Percentiles rank a stretch among this genome's conserved stretches.
phyloP scores from a whole-genome alignment of 2,329 filamentous ascomycete species.

The Penicillium sp. region DNA sequence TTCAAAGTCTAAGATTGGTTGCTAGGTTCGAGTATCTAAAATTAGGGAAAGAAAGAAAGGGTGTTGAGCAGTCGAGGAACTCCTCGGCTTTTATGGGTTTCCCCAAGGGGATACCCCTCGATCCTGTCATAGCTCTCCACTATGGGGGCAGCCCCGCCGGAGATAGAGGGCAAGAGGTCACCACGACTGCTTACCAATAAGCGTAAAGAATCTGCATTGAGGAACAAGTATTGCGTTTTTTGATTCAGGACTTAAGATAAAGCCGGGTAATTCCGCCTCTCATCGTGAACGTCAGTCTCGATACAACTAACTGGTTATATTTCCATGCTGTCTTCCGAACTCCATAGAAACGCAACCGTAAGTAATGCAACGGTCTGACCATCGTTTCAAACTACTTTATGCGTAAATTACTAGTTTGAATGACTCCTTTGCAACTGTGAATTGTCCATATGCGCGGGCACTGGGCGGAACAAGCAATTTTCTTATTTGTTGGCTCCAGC shows the following conservation, averaged over 20 bases:
- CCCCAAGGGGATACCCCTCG: conserved; percentile 19
- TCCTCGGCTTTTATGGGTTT: conserved; percentile 23
- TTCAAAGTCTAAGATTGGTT: background rate
- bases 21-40: background rate
- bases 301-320: background rate
- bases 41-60: background rate
- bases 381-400: background rate
- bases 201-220: background rate
- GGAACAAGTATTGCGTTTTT: background rate
- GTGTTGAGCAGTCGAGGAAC: background rate
- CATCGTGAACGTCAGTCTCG: background rate
- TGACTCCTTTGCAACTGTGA: background rate
- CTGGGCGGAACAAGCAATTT: background rate
- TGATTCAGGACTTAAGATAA: conserved; percentile 13
- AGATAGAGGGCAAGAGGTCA: background rate
- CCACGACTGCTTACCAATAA: conserved; percentile 27
- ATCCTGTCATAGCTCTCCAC: conserved; percentile 30
- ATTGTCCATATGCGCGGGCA: background rate
- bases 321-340: background rate
- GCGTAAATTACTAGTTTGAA: no score
- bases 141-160: conserved; percentile 9
- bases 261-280: conserved; percentile 12
- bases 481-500: no score
- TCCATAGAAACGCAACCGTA: background rate
- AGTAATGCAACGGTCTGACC: background rate